A percentile compares a stretch with the other conserved stretches of the same genome.
phyloP scores from a whole-genome alignment of 1,284 basidiomycete genomes.

The Tylopilus sp. region DNA sequence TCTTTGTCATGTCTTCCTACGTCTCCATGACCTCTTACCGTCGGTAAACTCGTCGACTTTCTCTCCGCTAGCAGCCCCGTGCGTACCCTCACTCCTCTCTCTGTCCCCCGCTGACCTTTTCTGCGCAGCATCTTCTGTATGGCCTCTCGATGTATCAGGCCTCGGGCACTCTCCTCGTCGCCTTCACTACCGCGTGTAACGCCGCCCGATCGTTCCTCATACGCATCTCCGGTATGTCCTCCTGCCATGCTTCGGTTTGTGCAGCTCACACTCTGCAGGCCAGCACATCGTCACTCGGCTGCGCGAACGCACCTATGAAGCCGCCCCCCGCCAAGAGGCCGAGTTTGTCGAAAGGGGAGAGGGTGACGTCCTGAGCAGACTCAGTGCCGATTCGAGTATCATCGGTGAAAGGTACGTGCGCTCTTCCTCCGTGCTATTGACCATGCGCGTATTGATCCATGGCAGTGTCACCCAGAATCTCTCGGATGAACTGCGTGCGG shows the following conservation, averaged over 20 bases:
- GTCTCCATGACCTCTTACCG: constrained; percentile 94
- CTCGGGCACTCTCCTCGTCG: constrained; percentile 75
- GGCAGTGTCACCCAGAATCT: constrained; percentile 89
- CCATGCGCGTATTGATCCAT: background rate
- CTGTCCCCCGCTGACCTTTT: background rate
- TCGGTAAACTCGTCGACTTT: constrained; percentile 93
- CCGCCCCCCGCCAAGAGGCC: constrained; percentile 89
- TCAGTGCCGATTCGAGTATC: constrained; percentile 94
- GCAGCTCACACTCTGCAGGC: constrained; percentile 53
- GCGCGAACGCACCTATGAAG: constrained; percentile 85
- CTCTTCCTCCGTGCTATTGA: too few relatives aligned
- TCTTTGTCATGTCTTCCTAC: constrained; percentile 74
- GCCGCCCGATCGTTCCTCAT: constrained; percentile 91
- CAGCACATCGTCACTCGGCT: constrained; percentile 94
- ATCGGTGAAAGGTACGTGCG: constrained; percentile 87
- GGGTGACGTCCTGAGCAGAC: constrained; percentile 93
- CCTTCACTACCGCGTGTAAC: constrained; percentile 91
- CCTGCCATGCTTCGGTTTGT: background rate
- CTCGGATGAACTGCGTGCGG: constrained; percentile 89
- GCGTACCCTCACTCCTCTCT: constrained; percentile 40
- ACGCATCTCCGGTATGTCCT: constrained; percentile 76
- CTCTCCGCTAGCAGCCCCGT: constrained; percentile 82
- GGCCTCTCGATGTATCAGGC: constrained; percentile 86
- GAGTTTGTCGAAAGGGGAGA: constrained; percentile 94
- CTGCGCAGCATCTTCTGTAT: constrained; percentile 74